Conservation (phyloP, 1,139 yeast species). For the Blastobotrys indianensis region DNA sequence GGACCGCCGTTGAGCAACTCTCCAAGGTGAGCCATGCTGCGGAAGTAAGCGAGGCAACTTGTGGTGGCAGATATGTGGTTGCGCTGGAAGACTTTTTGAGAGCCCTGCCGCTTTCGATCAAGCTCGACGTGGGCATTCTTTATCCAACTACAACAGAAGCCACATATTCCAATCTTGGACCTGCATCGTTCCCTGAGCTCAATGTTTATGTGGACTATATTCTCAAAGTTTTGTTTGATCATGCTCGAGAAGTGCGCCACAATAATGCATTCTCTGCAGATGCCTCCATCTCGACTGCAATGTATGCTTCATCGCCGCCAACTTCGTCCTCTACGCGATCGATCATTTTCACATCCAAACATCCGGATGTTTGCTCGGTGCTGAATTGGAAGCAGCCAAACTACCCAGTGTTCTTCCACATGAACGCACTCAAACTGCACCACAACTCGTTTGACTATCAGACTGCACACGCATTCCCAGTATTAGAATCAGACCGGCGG, state of each 20-base stretch:
- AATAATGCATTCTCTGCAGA: conserved; percentile 13
- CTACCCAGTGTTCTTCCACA: conserved; percentile 83
- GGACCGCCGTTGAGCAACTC: conserved; percentile 12
- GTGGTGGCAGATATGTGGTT: conserved; percentile 41
- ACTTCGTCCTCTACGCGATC: conserved; percentile 39
- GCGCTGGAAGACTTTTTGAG: conserved; percentile 58
- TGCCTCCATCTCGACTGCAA: conserved; percentile 20
- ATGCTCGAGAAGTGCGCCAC: conserved; percentile 44
- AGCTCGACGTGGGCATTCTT: conserved; percentile 70
- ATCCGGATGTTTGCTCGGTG: conserved; percentile 83
- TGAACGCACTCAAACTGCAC: conserved; percentile 39
- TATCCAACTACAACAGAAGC: conserved; percentile 75
- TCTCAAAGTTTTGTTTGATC: conserved; percentile 66
- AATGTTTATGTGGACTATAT: conserved; percentile 73
- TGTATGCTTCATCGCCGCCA: conserved; percentile 20
- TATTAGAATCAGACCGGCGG: conserved; percentile 36
- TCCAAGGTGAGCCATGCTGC: conserved; percentile 24
- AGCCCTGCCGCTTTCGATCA: conserved; percentile 50
- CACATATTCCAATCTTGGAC: conserved; percentile 42
- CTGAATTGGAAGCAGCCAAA: conserved; percentile 98
- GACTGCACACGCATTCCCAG: conserved; percentile 34
- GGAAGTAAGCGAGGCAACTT: conserved; percentile 30
- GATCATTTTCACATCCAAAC: conserved; percentile 75
- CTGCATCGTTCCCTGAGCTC: conserved; percentile 42
- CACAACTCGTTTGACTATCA: conserved; percentile 34